Evolutionary conservation across 2,329 filamentous ascomycete species (phyloP), one percentile per base, ranked within the genome.

Genomic region (Amauroascus niger): DNA sequence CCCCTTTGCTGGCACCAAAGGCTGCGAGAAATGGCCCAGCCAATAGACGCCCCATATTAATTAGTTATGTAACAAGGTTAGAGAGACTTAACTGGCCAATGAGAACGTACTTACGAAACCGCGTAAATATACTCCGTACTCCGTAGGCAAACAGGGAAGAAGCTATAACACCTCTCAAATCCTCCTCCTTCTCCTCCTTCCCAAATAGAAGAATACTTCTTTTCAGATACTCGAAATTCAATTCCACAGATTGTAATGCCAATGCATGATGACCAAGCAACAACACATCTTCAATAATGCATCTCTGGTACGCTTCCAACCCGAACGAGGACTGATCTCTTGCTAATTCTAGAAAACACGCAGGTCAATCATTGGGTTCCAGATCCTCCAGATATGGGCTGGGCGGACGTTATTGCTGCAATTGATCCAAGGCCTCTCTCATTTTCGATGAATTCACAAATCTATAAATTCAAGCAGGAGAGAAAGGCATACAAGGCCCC

Each of bases 391-490:
- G 18, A 41, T 49, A 57, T 54, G 52, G 28, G 16, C 35, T 40
- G 44, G 45, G 14, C 11, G 33, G 51, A 28, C 26, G 46, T 52
- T 35, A 41, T 54, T 24, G 33, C 45, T 40, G 46, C 33, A 16
- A 49, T 51, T 14, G 55, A 48, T 13, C 47, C 41, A 22, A 39
- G 14, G 28, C n/a, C 39, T 39, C 51, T 57, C 33, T 52, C 45
- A n/a, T 54, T 54, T 30, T 57, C 46, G 16, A 45, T 47, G 46
- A 55, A 55, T 47, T 56, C 55, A 20, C 46, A 52, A 32, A 41
- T 57, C 47, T 57, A 52, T 33, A 54, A 50, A 41, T 54, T 57
- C 33, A 52, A 48, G 33, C 14, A 55, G 14, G 49, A 48, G 44
- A 30, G 16, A 55, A 52, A 52, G 40, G 53, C 37, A 28, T 52